Conservation (phyloP, 2,329 filamentous ascomycete genomes). For the Juglanconis oblonga region DNA sequence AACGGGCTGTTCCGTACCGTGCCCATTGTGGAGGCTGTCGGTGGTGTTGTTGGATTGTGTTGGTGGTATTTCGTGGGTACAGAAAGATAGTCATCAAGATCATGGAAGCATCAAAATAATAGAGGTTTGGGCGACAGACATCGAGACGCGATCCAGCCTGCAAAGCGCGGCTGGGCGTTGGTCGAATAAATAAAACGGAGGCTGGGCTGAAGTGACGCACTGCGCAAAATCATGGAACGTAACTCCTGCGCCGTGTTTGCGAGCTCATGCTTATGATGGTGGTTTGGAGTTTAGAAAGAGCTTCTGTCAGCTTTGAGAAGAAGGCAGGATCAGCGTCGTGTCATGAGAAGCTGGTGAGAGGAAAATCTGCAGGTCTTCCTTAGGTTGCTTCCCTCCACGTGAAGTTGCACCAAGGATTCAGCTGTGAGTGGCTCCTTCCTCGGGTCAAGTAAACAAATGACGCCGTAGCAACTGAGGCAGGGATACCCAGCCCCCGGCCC, state of each 20-base stretch:
- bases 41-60: neutral
- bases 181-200: neutral
- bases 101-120: constrained; percentile 16
- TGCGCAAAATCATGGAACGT: constrained; percentile 1
- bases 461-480: constrained; percentile 18
- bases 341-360: neutral
- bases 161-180: neutral
- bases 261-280: constrained; percentile 11
- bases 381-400: neutral
- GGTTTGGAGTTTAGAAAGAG: neutral
- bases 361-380: neutral
- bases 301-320: neutral
- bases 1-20: constrained; percentile 80
- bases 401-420: constrained; percentile 9
- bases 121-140: neutral
- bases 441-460: constrained; percentile 20
- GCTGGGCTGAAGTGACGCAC: neutral
- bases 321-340: neutral
- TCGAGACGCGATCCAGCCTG: constrained; percentile 5
- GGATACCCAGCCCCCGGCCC: constrained; percentile 13
- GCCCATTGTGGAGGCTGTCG: constrained; percentile 19
- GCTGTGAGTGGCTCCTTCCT: constrained; percentile 7
- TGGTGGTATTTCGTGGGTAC: neutral
- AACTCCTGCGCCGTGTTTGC: neutral
- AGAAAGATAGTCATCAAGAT: constrained; percentile 11